These are phyloP conservation scores for Paecilomyces niveus DNA, from an alignment of 2,329 filamentous ascomycete genomes.

Conservation along the genomic window DNA sequence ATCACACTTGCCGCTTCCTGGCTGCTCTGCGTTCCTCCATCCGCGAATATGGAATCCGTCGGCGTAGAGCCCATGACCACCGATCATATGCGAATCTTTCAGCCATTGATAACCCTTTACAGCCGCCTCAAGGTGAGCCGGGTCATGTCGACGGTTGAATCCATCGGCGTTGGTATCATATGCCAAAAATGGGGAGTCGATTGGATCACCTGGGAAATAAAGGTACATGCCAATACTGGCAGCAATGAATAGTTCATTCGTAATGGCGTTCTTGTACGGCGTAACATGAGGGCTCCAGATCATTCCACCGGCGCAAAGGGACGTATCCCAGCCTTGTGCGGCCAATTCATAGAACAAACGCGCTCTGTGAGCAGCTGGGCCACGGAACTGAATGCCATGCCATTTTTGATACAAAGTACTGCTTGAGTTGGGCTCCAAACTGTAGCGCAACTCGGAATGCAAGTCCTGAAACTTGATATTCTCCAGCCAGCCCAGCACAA, in stretches of 20 bases:
- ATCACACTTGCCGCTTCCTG: constrained; percentile 68
- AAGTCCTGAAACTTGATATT: constrained; percentile 65
- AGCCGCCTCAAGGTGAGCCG: constrained; percentile 64
- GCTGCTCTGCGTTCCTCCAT: constrained; percentile 49
- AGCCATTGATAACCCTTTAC: constrained; percentile 78
- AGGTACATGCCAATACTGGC: constrained; percentile 86
- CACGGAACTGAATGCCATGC: constrained; percentile 70
- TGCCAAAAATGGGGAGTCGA: constrained; percentile 59
- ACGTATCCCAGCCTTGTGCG: constrained; percentile 70
- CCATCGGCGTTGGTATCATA: constrained; percentile 11
- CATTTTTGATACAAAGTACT: constrained; percentile 40
- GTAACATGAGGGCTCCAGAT: constrained; percentile 73
- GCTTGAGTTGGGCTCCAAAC: constrained; percentile 12
- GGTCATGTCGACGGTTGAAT: constrained; percentile 44
- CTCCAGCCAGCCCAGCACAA: constrained; percentile 86
- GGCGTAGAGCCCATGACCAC: constrained; percentile 64
- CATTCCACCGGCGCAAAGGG: constrained; percentile 81
- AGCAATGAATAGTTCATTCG: constrained; percentile 81
- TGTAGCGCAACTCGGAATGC: constrained; percentile 60
- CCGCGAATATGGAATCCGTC: constrained; percentile 84
- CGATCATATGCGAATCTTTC: constrained; percentile 70
- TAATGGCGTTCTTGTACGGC: constrained; percentile 95
- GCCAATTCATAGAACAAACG: constrained; percentile 81
- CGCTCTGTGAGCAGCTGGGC: constrained; percentile 73
- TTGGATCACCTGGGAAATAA: constrained; percentile 73